Evolutionary conservation across 2,329 filamentous ascomycete species (phyloP), one percentile per base, ranked within the genome.

Genomic region (Aspergillus proliferans): DNA sequence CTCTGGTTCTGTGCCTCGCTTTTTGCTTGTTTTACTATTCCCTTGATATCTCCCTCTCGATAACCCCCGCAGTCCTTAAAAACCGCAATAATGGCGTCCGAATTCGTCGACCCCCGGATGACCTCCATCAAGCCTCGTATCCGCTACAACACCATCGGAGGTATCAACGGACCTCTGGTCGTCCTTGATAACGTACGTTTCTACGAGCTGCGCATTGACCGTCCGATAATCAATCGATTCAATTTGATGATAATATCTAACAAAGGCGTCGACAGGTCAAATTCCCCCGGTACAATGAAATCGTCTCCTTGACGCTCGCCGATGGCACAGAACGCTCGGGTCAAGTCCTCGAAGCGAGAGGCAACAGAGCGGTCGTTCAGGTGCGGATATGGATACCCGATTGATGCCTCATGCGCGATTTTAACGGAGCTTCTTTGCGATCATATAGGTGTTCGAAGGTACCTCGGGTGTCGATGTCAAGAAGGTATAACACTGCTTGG

Each of bases 391-490:
- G 50, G 12, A 46, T 45, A 30, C 4, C 10, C 26, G 26, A 30
- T 3, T 59, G 38, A 30, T 43, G 45, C 47, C 14, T 36, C 30
- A 45, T 30, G 40, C 45, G 48, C 48, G 52, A 33, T 50, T 44
- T 61, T 63, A 55, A 67, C 55, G 34, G 44, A 42, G 46, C 42
- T 42, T 49, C 40, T 14, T 36, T 55, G 47, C 39, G 33, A 40
- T 14, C 43, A 28, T 48, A 22, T 75, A 95, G 87, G 91, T 97
- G 61, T 98, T 98, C 70, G 93, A 98, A 76, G 93, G 93, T 62
- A 98, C 93, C 56, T 76, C 91, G 43, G 93, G 93, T 68, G 93
- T 98, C 70, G 93, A 98, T 81, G 93, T 98, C 58, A 96, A 97
- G 82, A 98, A 84, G 87, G 90, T 88, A 76, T 55, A 72, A 42